Conservation (phyloP, 2,329 filamentous ascomycete genomes). For the Colletotrichum kahawae region DNA sequence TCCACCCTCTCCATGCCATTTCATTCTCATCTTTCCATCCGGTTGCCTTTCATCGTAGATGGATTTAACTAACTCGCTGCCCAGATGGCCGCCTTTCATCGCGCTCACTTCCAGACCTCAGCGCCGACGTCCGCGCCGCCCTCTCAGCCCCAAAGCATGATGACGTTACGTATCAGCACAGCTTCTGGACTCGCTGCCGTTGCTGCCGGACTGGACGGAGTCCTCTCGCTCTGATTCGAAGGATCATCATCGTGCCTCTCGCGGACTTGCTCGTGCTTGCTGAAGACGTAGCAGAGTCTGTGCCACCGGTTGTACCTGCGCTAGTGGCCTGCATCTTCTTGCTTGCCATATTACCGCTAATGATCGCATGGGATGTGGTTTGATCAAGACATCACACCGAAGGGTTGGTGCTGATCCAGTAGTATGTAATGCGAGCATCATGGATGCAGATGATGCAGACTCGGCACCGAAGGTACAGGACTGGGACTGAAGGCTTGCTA, state of each 20-base stretch:
- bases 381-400: background rate
- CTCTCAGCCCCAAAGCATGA: constrained; percentile 11
- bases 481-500: background rate
- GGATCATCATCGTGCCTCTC: constrained; percentile 4
- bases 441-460: background rate
- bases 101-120: constrained; percentile 15
- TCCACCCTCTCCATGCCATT: background rate
- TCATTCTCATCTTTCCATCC: background rate
- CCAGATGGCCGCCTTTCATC: background rate
- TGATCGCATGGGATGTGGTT: constrained; percentile 5
- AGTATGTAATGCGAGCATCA: background rate
- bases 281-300: constrained; percentile 3
- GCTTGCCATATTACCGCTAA: background rate
- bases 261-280: background rate
- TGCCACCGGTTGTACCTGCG: constrained; percentile 11
- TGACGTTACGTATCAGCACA: constrained; percentile 7
- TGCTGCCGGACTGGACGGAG: constrained; percentile 7
- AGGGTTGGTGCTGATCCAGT: background rate
- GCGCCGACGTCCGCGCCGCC: constrained; percentile 17
- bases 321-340: constrained; percentile 8
- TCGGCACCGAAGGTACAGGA: background rate
- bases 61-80: background rate
- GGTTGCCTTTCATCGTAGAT: background rate
- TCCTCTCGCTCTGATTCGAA: constrained; percentile 3
- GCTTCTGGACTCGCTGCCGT: constrained; percentile 18